Percentiles rank a stretch among this genome's conserved stretches.
Conservation (phyloP, 441 rosid species). For the Corymbia calophylla region DNA sequence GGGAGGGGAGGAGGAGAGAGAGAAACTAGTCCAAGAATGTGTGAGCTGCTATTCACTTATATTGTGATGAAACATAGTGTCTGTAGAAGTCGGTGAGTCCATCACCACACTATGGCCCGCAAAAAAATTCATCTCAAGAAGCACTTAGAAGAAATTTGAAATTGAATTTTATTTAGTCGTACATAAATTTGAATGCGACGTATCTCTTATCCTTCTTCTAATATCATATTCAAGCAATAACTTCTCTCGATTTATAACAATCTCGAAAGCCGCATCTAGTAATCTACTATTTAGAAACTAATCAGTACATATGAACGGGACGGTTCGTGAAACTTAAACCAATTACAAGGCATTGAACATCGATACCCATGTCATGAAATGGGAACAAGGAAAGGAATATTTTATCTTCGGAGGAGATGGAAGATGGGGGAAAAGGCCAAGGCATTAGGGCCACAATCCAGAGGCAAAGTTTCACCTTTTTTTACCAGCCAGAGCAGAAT, state of each 20-base stretch:
- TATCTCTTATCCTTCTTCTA: neutral
- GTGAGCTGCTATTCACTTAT: neutral
- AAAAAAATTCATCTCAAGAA: neutral
- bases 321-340: neutral
- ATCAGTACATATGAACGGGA: neutral
- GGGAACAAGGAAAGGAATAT: neutral
- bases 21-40: neutral
- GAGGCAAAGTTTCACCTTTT: neutral
- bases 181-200: neutral
- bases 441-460: neutral
- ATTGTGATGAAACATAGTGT: neutral
- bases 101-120: neutral
- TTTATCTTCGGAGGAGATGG: neutral
- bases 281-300: neutral
- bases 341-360: fast-evolving
- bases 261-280: neutral
- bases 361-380: neutral
- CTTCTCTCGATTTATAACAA: neutral
- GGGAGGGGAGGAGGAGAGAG: neutral
- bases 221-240: neutral
- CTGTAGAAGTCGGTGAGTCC: neutral
- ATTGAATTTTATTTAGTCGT: neutral
- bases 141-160: neutral
- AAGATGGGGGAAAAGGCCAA: neutral
- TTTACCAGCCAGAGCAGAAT: neutral